A percentile compares a stretch with the other conserved stretches of the same genome.
phyloP scores from a whole-genome alignment of 75 land plant species.

The Picea glauca region DNA sequence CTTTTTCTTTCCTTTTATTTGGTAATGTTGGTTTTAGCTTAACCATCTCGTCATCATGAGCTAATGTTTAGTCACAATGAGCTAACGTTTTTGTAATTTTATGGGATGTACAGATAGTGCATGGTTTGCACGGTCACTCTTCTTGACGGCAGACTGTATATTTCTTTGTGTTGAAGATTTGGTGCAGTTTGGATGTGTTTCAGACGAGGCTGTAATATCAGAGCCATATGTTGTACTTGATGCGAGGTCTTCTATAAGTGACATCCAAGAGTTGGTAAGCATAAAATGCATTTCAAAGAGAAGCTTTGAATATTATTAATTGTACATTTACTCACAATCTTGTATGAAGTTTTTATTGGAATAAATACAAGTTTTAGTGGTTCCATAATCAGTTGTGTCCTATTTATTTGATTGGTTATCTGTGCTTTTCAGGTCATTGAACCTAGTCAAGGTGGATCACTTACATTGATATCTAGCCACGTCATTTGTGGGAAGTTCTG shows the following conservation, averaged over 20 bases:
- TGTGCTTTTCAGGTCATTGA: conserved; percentile 33
- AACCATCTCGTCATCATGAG: neutral
- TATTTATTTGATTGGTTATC: neutral
- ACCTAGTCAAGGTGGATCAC: conserved; percentile 13
- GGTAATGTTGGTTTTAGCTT: neutral
- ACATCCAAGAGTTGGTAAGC: conserved; percentile 45
- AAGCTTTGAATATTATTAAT: neutral
- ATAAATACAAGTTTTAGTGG: neutral
- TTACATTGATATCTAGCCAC: conserved; percentile 24
- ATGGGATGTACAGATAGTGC: conserved; percentile 22
- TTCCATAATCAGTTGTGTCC: neutral
- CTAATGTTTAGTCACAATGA: too few relatives aligned
- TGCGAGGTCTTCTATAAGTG: conserved; percentile 29
- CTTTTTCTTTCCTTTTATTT: neutral
- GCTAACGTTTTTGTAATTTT: too few relatives aligned
- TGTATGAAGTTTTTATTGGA: neutral
- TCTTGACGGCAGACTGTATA: conserved; percentile 29
- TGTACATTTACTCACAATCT: neutral
- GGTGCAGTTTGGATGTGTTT: conserved; percentile 26
- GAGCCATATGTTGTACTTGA: conserved; percentile 41
- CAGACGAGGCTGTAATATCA: neutral
- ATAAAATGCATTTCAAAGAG: neutral
- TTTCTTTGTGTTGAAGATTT: conserved; percentile 48
- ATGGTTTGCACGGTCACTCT: conserved; percentile 42
- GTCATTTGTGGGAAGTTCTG: neutral